Evolutionary conservation across 2,329 filamentous ascomycete genomes (phyloP).

Genomic region (Aspergillus cejpii): DNA sequence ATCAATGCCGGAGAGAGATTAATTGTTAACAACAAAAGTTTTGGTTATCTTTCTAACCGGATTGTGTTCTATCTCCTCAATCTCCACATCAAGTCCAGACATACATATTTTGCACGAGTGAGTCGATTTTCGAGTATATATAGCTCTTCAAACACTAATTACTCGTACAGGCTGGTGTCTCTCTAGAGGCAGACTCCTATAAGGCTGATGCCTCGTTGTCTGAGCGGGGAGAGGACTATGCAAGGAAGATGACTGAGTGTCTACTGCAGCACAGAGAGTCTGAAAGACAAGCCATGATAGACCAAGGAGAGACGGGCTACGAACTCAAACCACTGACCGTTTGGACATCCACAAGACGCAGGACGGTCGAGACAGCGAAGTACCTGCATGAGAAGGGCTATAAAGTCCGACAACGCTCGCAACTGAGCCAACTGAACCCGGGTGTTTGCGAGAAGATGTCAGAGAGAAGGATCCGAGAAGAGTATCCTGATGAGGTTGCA

Average conservation of each 20-base stretch:
- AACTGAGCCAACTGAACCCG: conserved; percentile 96
- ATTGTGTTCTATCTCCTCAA: conserved; percentile 99
- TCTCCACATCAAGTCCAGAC: conserved; percentile 88
- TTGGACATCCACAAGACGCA: conserved; percentile 88
- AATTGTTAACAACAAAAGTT: conserved; percentile 93
- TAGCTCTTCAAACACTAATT: conserved; percentile 9
- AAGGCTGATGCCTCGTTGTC: conserved; percentile 83
- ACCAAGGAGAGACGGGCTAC: conserved; percentile 59
- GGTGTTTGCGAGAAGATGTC: conserved; percentile 93
- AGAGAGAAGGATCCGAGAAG: conserved; percentile 68
- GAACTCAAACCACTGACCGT: conserved; percentile 75
- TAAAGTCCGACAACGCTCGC: conserved; percentile 81
- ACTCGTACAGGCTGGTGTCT: conserved; percentile 60
- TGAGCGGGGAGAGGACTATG: conserved; percentile 71
- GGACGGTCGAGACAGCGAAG: conserved; percentile 84
- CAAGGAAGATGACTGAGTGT: conserved; percentile 76
- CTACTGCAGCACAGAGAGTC: conserved; percentile 76
- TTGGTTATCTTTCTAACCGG: conserved; percentile 91
- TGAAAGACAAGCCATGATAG: conserved; percentile 64
- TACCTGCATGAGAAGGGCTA: conserved; percentile 73
- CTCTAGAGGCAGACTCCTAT: conserved; percentile 83
- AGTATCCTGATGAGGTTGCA: conserved; percentile 83
- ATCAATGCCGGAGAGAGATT: conserved; percentile 93
- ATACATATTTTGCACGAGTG: conserved; percentile 82
- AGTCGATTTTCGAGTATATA: conserved; percentile 10